Evolutionary conservation across 306 rosid species (phyloP), one percentile per base, ranked within the genome.

Genomic region (Trifolium repens): DNA sequence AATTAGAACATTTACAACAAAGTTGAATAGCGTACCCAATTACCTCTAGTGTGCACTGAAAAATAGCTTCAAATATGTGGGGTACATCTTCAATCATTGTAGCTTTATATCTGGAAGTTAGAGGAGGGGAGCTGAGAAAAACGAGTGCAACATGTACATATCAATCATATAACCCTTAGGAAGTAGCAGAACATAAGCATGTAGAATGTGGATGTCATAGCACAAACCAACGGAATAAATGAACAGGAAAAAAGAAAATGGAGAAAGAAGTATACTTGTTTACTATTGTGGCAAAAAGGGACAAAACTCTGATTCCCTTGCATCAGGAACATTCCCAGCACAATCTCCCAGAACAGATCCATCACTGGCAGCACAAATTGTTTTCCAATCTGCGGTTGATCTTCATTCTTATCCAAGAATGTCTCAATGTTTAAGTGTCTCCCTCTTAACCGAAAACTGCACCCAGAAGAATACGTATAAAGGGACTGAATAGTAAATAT

Each of bases 361-460:
- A 92, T 85, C 99, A 96, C 92, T 3, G 99, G 99, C 26, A 98
- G 96, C 82, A 96, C 99, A 88, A 96, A 92, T 64, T 96, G 99
- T 67, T 90, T 96, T 65, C 99, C 99, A 67, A 89, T 96, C 72
- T 90, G 99, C 52, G 96, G 89, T 66, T 96, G 99, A 85, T 96
- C 99, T 83, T 96, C 99, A 1, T 98, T 98, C 86, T 92, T 96
- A 85, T 96, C 99, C 89, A 96, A 84, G 86, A 96, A 96, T 58
- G 98, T 92, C 85, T 96, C 99, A 3, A 96, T 90, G 81, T 89
- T 96, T 90, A 32, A 96, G 96, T 32, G 99, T 92, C 80, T 96
- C 99, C 90, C 96, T 84, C 89, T 96, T 96, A 17, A 96, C 99
- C 11, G 99, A 90, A 22, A 22, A 76, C 99, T 96, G 96, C 85